phyloP scores from a whole-genome alignment of 768 basidiomycete species.

The Hygrophoropsis aurantiaca region DNA sequence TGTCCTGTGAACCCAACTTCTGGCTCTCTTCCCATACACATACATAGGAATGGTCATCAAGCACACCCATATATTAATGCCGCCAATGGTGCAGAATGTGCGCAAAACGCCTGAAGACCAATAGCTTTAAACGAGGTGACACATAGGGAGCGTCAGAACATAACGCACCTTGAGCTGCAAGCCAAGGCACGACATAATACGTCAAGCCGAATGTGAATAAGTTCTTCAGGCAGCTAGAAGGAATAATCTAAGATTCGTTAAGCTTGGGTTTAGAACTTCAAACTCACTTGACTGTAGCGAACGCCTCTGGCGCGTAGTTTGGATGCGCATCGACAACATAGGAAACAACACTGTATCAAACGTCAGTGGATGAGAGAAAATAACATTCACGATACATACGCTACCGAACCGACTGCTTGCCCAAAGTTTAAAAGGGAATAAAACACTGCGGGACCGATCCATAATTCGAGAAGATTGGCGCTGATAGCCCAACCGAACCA shows the following conservation, averaged over 20 bases:
- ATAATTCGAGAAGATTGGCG: conserved; percentile 5
- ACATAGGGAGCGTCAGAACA: neutral
- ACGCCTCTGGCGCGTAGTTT: conserved; percentile 8
- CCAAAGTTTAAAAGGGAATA: conserved; percentile 9
- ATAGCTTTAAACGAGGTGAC: conserved; percentile 16
- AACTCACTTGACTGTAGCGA: conserved; percentile 8
- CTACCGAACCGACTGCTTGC: conserved; percentile 5
- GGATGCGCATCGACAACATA: conserved; percentile 11
- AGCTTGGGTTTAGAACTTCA: neutral
- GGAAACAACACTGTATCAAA: conserved; percentile 1
- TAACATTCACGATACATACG: neutral
- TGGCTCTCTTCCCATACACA: conserved; percentile 41
- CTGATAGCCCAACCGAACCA: conserved; percentile 12
- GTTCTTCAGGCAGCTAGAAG: conserved; percentile 8
- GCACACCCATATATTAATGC: conserved; percentile 38
- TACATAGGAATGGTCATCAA: conserved; percentile 44
- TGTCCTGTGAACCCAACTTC: conserved; percentile 11
- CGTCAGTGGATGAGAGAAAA: neutral
- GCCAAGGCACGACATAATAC: conserved; percentile 10
- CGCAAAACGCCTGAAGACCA: conserved; percentile 39
- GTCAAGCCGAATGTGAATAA: conserved; percentile 11
- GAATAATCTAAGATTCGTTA: neutral
- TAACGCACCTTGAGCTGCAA: conserved; percentile 5
- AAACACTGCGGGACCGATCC: conserved; percentile 8
- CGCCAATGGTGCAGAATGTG: conserved; percentile 46